Evolutionary conservation across 352 stramenopile species (phyloP).

Genomic region (Globisporangium okanoganense): DNA sequence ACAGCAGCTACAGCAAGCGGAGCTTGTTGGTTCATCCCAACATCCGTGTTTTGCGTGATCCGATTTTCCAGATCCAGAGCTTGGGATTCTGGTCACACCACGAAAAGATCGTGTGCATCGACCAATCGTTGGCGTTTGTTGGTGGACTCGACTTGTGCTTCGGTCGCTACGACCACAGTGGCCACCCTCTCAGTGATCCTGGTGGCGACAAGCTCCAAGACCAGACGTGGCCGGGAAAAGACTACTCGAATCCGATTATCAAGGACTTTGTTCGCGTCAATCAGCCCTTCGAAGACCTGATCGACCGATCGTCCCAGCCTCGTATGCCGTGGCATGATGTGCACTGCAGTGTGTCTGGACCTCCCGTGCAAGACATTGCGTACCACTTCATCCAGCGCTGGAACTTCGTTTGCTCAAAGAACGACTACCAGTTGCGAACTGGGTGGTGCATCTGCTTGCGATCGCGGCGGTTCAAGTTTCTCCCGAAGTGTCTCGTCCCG

Average conservation of each 20-base stretch:
- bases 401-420: slow-evolving; percentile 90
- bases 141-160: slow-evolving; percentile 88
- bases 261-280: slow-evolving; percentile 88
- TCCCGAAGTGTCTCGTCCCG: slow-evolving; percentile 82
- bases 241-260: slow-evolving; percentile 89
- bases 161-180: slow-evolving; percentile 82
- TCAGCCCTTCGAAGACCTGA: slow-evolving; percentile 79
- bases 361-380: slow-evolving; percentile 79
- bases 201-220: slow-evolving; percentile 40
- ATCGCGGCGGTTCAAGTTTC: slow-evolving; percentile 76
- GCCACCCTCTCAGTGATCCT: slow-evolving; percentile 69
- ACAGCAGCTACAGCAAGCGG: slow-evolving; percentile 83
- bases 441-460: slow-evolving; percentile 87
- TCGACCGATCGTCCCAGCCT: slow-evolving; percentile 70
- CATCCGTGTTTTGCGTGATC: slow-evolving; percentile 88
- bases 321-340: slow-evolving; percentile 90
- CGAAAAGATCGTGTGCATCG: slow-evolving; percentile 92
- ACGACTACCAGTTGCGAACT: slow-evolving; percentile 81
- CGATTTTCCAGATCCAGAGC: slow-evolving; percentile 88
- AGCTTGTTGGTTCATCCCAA: slow-evolving; percentile 78
- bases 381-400: slow-evolving; percentile 91
- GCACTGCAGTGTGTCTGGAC: slow-evolving; percentile 79
- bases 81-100: slow-evolving; percentile 92
- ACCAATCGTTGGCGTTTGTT: slow-evolving; percentile 81
- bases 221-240: slow-evolving; percentile 78